A percentile compares a stretch with the other conserved stretches of the same genome.
phyloP scores from a whole-genome alignment of 345 rosid genomes.

The Aegle marmelos region DNA sequence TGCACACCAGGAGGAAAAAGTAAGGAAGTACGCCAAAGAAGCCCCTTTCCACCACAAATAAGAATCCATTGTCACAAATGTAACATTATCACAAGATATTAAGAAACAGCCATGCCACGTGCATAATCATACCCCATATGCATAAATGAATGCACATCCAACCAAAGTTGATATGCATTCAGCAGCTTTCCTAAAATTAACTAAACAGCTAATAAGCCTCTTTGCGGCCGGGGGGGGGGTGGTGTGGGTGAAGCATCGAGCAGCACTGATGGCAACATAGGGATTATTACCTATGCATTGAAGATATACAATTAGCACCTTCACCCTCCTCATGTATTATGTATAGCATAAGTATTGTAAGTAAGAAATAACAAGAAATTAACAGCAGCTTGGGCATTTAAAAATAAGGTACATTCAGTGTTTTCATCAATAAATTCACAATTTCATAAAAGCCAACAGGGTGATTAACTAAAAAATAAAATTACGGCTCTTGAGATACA shows the following conservation, averaged over 20 bases:
- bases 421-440: not conserved
- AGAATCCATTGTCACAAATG: not conserved
- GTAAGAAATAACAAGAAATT: no score
- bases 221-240: no score
- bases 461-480: not conserved
- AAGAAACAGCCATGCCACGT: not conserved
- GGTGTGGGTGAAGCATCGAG: not conserved
- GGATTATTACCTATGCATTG: not conserved
- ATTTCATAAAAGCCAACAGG: not conserved
- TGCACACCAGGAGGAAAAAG: not conserved
- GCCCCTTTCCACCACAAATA: not conserved
- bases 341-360: no score
- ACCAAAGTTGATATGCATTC: not conserved
- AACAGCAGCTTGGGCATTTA: no score
- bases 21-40: not conserved
- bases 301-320: not conserved
- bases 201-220: not conserved
- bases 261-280: not conserved
- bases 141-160: not conserved
- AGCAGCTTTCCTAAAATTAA: not conserved
- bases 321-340: no score
- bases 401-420: no score
- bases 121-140: not conserved
- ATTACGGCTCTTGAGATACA: not conserved
- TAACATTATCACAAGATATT: not conserved